Evolutionary conservation across 306 rosid genomes (phyloP), one percentile per base, ranked within the genome.

Genomic region (Medicago lupulina): DNA sequence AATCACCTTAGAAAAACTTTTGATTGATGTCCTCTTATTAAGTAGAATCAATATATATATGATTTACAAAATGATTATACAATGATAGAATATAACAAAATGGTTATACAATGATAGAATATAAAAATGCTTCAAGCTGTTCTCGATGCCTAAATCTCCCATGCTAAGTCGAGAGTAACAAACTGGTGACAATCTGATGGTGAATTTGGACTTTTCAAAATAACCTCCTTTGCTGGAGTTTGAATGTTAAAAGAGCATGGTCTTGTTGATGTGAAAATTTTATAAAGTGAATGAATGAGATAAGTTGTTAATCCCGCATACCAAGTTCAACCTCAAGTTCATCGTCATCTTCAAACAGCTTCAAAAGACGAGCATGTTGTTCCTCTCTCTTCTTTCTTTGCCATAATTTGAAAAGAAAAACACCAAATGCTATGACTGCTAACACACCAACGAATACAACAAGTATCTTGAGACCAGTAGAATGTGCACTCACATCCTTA

Each of bases 311-410:
- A 81, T 88, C 97, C 43, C 89, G 87, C 84, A 92, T 86, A 36
- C 97, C 97, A 16, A 92, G 92, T 74, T 92, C 97, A 10, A 92
- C 92, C 86, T 92, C 96, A 25, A 92, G 97, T 70, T 92, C 97
- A 79, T 92, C 97, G 28, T 92, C 97, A 31, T 90, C 97, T 82
- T 92, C 96, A 75, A 92, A 92, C 76, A 92, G 87, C 92, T 88
- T 92, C 76, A 92, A 87, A 50, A 90, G 94, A 70, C 96, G 93
- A 51, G 96, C 96, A 78, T 90, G 96, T 44, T 90, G 96, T 68
- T 86, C 92, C 67, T 85, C 92, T 80, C 96, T 87, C 89, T 87
- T 92, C 91, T 90, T 92, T 86, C 81, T 90, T 78, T 90, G 91
- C 97, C 97, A 92, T 67, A 88, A 64, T 76, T 81, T 90, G 84